Conservation (phyloP, 495 filamentous ascomycete genomes). For the Xeromyces bisporus region DNA sequence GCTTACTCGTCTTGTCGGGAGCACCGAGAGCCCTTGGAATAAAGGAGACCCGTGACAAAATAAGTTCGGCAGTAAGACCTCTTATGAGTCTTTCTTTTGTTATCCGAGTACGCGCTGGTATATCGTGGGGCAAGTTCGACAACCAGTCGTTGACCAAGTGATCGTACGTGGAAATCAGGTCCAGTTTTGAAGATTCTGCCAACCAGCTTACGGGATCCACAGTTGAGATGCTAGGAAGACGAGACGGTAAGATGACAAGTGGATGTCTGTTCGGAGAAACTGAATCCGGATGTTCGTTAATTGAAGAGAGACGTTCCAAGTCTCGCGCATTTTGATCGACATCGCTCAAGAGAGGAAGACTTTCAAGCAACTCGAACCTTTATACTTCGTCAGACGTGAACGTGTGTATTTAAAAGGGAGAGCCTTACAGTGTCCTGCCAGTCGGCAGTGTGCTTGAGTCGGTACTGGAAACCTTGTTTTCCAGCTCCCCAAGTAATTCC, state of each 20-base stretch:
- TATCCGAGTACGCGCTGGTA: conserved; percentile 22
- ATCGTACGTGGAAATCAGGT: conserved; percentile 22
- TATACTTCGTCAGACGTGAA: conserved; percentile 4
- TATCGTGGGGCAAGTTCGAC: conserved; percentile 12
- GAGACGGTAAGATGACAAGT: conserved; percentile 9
- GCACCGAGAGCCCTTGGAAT: conserved; percentile 4
- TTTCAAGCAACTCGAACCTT: conserved; percentile 16
- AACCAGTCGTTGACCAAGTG: conserved; percentile 25
- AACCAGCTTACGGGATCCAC: conserved; percentile 1
- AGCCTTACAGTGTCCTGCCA: conserved; percentile 13
- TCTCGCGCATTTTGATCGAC: conserved; percentile 19
- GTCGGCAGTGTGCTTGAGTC: neutral
- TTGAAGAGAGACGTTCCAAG: conserved; percentile 11
- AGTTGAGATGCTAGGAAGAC: conserved; percentile 3
- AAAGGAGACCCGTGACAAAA: conserved; percentile 16
- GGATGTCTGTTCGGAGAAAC: conserved; percentile 1
- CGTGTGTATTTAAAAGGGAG: neutral
- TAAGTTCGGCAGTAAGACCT: conserved; percentile 21
- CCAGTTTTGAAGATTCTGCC: conserved; percentile 3
- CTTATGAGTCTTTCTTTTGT: conserved; percentile 27
- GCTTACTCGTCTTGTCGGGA: neutral
- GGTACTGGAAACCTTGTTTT: conserved; percentile 1
- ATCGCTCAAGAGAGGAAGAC: conserved; percentile 12
- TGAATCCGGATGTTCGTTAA: conserved; percentile 1
- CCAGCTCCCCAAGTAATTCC: conserved; percentile 6